These are phyloP conservation scores for Trichoderma arundinaceum DNA, from an alignment of 2,329 filamentous ascomycete genomes.

Conservation along the genomic window DNA sequence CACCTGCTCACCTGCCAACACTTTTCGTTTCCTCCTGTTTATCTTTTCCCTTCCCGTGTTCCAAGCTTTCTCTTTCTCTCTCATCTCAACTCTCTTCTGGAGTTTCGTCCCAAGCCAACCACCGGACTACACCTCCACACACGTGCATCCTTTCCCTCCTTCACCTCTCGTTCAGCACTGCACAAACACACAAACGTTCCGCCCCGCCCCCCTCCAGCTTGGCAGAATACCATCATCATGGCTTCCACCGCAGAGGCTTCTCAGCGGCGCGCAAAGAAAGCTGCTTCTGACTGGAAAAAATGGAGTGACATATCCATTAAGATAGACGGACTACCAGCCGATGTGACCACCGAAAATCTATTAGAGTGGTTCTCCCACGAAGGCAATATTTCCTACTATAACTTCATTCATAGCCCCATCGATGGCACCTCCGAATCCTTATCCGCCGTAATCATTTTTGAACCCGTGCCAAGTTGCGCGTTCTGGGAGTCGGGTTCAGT, in stretches of 20 bases:
- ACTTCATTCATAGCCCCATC: conserved; percentile 56
- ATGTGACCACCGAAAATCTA: conserved; percentile 52
- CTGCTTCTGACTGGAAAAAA: conserved; percentile 40
- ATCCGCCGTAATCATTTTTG: conserved; percentile 59
- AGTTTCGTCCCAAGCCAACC: too few relatives aligned
- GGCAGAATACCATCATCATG: neutral
- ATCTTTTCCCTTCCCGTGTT: neutral
- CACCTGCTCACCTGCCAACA: neutral
- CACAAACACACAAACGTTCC: too few relatives aligned
- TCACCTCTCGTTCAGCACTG: too few relatives aligned
- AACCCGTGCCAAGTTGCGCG: conserved; percentile 56
- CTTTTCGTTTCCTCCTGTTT: neutral
- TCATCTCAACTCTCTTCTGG: too few relatives aligned
- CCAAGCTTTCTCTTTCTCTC: neutral
- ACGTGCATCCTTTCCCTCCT: too few relatives aligned
- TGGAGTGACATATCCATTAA: conserved; percentile 45
- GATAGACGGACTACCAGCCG: conserved; percentile 44
- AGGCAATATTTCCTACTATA: conserved; percentile 60
- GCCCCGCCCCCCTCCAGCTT: too few relatives aligned
- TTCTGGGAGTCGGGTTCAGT: conserved; percentile 57
- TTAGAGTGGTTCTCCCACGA: conserved; percentile 58
- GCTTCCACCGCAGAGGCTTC: too few relatives aligned
- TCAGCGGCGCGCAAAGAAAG: neutral
- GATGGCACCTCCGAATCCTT: conserved; percentile 34
- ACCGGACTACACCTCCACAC: too few relatives aligned